phyloP scores from a whole-genome alignment of 2,329 filamentous ascomycete genomes.

The Aspergillus cejpii region DNA sequence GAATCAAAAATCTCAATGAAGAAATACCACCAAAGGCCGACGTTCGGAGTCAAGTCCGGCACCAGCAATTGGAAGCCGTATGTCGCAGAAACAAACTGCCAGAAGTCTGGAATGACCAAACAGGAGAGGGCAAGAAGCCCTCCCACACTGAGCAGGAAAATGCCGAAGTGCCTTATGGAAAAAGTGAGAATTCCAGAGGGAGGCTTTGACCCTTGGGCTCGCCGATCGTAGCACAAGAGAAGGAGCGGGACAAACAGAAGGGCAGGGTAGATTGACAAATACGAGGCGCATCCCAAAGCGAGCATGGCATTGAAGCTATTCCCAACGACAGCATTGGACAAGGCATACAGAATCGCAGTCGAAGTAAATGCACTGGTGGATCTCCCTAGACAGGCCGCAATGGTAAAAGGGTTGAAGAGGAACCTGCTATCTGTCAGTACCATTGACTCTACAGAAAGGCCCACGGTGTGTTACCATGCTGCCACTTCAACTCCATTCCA shows the following conservation, averaged over 20 bases:
- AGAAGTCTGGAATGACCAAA: slow-evolving; percentile 66
- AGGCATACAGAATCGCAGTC: slow-evolving; percentile 75
- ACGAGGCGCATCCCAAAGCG: slow-evolving; percentile 77
- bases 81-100: slow-evolving; percentile 80
- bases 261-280: slow-evolving; percentile 85
- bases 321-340: slow-evolving; percentile 71
- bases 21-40: slow-evolving; percentile 99
- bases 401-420: slow-evolving; percentile 89
- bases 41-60: slow-evolving; percentile 87
- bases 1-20: slow-evolving; percentile 99
- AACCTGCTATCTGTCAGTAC: slow-evolving; percentile 51
- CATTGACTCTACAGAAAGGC: not conserved
- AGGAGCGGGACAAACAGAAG: slow-evolving; percentile 77
- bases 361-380: slow-evolving; percentile 86
- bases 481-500: slow-evolving; percentile 72
- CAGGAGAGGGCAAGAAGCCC: slow-evolving; percentile 65
- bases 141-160: slow-evolving; percentile 52
- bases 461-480: slow-evolving; percentile 56
- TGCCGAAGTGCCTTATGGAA: slow-evolving; percentile 46
- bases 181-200: slow-evolving; percentile 43
- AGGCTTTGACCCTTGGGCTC: slow-evolving; percentile 31
- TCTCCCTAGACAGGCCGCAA: slow-evolving; percentile 82
- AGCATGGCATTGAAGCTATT: slow-evolving; percentile 70
- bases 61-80: slow-evolving; percentile 90
- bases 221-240: slow-evolving; percentile 70